A percentile compares a stretch with the other conserved stretches of the same genome.
Evolutionary conservation across 768 basidiomycete genomes (phyloP).

Genomic region (Coprinopsis sp.): DNA sequence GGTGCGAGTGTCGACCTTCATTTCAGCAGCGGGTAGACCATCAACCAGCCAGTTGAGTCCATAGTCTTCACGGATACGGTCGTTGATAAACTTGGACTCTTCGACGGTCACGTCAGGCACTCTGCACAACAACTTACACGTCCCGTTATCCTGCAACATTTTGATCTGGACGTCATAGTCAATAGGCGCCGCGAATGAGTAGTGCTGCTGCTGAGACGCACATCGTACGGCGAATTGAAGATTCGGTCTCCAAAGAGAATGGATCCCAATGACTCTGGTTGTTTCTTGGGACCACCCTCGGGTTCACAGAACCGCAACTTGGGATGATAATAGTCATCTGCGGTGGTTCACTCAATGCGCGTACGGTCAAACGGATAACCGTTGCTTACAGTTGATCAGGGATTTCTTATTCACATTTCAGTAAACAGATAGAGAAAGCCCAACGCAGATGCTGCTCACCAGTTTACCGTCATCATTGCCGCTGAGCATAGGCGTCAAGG

Average conservation of each 20-base stretch:
- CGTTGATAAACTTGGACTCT: slow-evolving; percentile 86
- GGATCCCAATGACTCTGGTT: slow-evolving; percentile 84
- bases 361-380: neutral
- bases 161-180: slow-evolving; percentile 48
- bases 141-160: slow-evolving; percentile 72
- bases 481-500: slow-evolving; percentile 80
- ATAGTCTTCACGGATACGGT: slow-evolving; percentile 88
- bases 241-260: slow-evolving; percentile 97
- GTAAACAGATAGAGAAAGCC: neutral
- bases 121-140: slow-evolving; percentile 74
- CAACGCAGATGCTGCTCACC: slow-evolving; percentile 42
- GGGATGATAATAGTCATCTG: slow-evolving; percentile 92
- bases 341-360: slow-evolving; percentile 7
- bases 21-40: slow-evolving; percentile 89
- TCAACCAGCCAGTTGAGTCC: slow-evolving; percentile 94
- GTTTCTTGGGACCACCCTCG: slow-evolving; percentile 60
- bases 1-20: slow-evolving; percentile 76
- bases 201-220: slow-evolving; percentile 30
- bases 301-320: slow-evolving; percentile 86
- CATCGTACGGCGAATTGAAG: slow-evolving; percentile 85
- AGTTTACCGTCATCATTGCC: slow-evolving; percentile 67
- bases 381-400: slow-evolving; percentile 72
- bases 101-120: slow-evolving; percentile 50
- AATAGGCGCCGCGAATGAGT: slow-evolving; percentile 8
- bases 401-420: slow-evolving; percentile 71